These are phyloP conservation scores for Sporothrix luriei DNA, from an alignment of 2,329 filamentous ascomycete genomes.

Conservation along the genomic window DNA sequence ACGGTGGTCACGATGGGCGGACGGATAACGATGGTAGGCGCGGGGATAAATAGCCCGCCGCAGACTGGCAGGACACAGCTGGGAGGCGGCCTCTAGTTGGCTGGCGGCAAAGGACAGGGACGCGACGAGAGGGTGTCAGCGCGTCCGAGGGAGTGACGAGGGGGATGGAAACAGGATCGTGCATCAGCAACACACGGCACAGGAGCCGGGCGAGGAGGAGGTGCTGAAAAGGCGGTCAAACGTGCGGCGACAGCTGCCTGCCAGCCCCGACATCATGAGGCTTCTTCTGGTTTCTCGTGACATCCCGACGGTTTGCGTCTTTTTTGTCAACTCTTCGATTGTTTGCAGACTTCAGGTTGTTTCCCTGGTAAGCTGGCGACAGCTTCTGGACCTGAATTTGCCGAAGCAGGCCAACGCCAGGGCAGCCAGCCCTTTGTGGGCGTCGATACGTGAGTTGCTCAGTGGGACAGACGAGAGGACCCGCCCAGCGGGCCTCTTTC, in stretches of 20 bases:
- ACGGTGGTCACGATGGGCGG: neutral
- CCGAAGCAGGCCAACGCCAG: constrained; percentile 5
- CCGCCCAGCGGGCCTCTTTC: neutral
- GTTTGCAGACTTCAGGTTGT: no score
- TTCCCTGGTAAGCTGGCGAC: neutral
- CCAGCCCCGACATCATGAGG: neutral
- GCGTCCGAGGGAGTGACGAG: constrained; percentile 8
- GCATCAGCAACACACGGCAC: constrained; percentile 16
- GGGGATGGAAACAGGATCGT: constrained; percentile 18
- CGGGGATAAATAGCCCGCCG: constrained; percentile 14
- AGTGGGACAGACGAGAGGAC: neutral
- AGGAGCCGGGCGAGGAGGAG: neutral
- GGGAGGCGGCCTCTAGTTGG: constrained; percentile 16
- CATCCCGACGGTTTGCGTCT: neutral
- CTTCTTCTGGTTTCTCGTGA: constrained; percentile 14
- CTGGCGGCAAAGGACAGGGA: constrained; percentile 19
- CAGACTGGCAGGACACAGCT: neutral
- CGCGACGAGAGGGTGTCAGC: constrained; percentile 20
- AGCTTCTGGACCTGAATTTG: neutral
- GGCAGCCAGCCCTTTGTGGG: neutral
- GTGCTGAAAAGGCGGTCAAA: constrained; percentile 16
- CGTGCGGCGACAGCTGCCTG: neutral
- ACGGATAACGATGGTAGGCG: constrained; percentile 9
- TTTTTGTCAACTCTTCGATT: neutral
- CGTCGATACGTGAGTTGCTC: constrained; percentile 15